Conservation (phyloP, 768 basidiomycete species). For the Hirschioporus abietinus region DNA sequence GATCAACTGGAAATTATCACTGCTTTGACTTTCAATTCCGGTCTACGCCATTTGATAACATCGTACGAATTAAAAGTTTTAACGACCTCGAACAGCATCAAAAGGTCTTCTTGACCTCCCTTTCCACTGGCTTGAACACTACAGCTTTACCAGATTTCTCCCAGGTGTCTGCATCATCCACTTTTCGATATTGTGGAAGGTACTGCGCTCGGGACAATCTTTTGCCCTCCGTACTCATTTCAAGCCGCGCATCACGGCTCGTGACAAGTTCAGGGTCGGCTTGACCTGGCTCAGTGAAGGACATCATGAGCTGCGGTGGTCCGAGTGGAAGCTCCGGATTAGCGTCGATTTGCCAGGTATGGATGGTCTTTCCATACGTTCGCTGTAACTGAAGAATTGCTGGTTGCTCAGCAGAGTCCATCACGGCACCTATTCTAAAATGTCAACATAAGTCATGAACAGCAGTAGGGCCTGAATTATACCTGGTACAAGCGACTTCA, state of each 20-base stretch:
- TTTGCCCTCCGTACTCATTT: constrained; percentile 26
- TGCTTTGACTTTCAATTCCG: no score
- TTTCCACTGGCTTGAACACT: constrained; percentile 27
- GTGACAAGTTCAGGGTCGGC: constrained; percentile 12
- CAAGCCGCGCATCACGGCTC: constrained; percentile 31
- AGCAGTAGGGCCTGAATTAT: no score
- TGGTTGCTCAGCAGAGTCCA: constrained; percentile 32
- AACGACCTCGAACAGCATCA: background rate
- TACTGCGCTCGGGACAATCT: constrained; percentile 30
- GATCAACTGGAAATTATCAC: no score
- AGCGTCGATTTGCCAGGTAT: constrained; percentile 31
- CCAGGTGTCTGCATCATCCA: constrained; percentile 33
- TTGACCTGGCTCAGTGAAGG: constrained; percentile 33
- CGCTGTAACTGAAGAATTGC: constrained; percentile 40
- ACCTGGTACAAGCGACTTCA: no score
- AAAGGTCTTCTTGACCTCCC: constrained; percentile 14
- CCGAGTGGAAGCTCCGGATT: constrained; percentile 25
- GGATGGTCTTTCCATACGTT: constrained; percentile 42
- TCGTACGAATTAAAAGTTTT: no score
- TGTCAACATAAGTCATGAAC: no score
- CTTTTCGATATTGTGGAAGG: constrained; percentile 32
- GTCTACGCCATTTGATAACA: no score
- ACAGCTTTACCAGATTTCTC: constrained; percentile 29
- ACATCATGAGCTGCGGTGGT: constrained; percentile 43
- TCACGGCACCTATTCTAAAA: constrained; percentile 12